Percentiles rank a stretch among this genome's conserved stretches.
Conservation (phyloP, 2,329 filamentous ascomycete genomes). For the Didymella pomorum region DNA sequence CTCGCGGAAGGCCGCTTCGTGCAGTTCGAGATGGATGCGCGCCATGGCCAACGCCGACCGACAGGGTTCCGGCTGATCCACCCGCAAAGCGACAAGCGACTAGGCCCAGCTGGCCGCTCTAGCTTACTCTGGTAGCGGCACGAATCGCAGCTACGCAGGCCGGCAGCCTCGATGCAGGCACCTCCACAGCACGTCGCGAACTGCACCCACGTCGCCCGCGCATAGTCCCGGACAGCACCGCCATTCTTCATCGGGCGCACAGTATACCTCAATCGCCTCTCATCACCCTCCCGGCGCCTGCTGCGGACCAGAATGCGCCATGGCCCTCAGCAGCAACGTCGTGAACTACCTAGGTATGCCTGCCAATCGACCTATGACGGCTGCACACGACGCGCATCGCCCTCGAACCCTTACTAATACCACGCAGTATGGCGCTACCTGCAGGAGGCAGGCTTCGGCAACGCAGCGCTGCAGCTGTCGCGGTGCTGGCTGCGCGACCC, state of each 20-base stretch:
- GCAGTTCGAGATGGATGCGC: not conserved
- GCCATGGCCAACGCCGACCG: not conserved
- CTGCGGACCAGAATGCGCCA: constrained; percentile 49
- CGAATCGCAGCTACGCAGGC: not conserved
- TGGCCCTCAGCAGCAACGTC: constrained; percentile 63
- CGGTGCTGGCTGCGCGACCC: constrained; percentile 70
- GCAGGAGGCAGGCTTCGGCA: constrained; percentile 59
- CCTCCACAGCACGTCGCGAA: not conserved
- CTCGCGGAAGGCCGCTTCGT: not conserved
- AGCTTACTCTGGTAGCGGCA: not conserved
- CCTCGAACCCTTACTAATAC: not conserved
- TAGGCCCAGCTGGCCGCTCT: not conserved
- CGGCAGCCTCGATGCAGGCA: not conserved
- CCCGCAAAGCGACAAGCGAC: not conserved
- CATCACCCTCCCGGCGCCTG: constrained; percentile 5
- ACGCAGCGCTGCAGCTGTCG: constrained; percentile 67
- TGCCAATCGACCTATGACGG: not conserved
- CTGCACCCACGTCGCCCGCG: not conserved
- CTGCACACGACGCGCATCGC: not conserved
- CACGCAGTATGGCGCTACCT: constrained; percentile 66
- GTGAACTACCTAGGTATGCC: constrained; percentile 66
- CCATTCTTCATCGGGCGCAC: not conserved
- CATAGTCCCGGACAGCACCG: not conserved
- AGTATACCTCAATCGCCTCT: not conserved
- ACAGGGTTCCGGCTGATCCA: not conserved